Conservation (phyloP, 2,329 filamentous ascomycete species). For the Arthrinium phaeospermum region DNA sequence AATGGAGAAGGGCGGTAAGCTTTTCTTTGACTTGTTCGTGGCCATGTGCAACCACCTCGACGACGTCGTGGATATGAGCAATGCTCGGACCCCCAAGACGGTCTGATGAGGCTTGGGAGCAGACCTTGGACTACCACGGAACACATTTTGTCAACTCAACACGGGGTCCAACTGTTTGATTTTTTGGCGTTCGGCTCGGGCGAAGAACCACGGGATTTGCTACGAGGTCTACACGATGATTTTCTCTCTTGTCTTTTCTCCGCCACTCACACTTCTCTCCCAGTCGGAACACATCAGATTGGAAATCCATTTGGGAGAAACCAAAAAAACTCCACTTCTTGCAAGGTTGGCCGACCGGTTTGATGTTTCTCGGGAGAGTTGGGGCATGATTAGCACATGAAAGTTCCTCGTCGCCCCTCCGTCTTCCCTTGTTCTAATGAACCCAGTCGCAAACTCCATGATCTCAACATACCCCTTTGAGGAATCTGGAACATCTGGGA, state of each 20-base stretch:
- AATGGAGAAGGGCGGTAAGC: conserved; percentile 93
- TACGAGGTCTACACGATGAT: conserved; percentile 29
- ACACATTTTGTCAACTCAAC: conserved; percentile 20
- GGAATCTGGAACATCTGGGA: conserved; percentile 5
- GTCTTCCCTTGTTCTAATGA: conserved; percentile 37
- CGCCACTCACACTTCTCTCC: conserved; percentile 31
- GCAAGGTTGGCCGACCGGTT: conserved; percentile 56
- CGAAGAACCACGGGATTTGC: conserved; percentile 23
- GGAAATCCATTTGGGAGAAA: conserved; percentile 54
- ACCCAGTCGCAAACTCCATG: conserved; percentile 33
- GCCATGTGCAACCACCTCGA: conserved; percentile 98
- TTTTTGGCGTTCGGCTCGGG: conserved; percentile 26
- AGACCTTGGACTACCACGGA: conserved; percentile 31
- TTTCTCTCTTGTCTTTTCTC: conserved; percentile 43
- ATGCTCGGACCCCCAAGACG: conserved; percentile 64
- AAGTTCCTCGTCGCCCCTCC: conserved; percentile 29
- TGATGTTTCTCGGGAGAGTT: conserved; percentile 42
- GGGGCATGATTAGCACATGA: conserved; percentile 38
- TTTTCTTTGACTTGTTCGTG: conserved; percentile 98
- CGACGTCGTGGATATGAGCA: conserved; percentile 88
- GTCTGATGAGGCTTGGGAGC: conserved; percentile 50
- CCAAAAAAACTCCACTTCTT: conserved; percentile 53
- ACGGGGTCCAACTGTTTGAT: conserved; percentile 25
- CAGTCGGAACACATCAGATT: conserved; percentile 53
- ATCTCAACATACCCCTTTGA: conserved; percentile 30